Conservation (phyloP, 108 stramenopile genomes). For the Pseudonitzschia multiseries region DNA sequence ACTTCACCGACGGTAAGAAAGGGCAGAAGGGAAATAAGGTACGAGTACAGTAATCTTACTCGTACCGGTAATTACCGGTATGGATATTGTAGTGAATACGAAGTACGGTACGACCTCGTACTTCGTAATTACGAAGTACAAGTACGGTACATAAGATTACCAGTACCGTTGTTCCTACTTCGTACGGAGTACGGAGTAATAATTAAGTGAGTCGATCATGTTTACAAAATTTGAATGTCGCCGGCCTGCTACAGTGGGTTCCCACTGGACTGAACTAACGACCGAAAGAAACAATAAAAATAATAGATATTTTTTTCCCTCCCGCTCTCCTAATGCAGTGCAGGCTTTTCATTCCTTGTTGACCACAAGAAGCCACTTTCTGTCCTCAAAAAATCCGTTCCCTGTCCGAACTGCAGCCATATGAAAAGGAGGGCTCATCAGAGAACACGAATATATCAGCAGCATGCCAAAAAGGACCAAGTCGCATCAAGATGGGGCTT, state of each 20-base stretch:
- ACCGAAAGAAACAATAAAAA: not conserved
- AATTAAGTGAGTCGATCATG: no score
- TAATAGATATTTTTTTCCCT: not conserved
- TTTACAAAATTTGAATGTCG: not conserved
- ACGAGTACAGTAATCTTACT: no score
- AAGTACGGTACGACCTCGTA: no score
- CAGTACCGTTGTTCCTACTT: no score
- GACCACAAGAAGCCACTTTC: not conserved
- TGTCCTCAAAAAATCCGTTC: not conserved
- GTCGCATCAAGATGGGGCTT: not conserved
- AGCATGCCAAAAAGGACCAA: constrained; percentile 6
- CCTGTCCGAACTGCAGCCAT: not conserved
- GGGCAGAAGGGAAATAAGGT: no score
- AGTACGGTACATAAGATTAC: no score
- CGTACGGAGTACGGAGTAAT: no score
- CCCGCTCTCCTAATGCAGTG: not conserved
- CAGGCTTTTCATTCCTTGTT: not conserved
- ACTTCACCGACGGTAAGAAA: no score
- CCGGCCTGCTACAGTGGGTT: not conserved
- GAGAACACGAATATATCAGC: not conserved
- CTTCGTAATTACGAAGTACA: no score
- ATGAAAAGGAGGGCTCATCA: not conserved
- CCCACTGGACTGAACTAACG: not conserved
- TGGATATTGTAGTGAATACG: no score
- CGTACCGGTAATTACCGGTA: no score